Base-by-base conservation (phyloP, 2,329 filamentous ascomycete genomes). In the Monosporascus sp. region DNA sequence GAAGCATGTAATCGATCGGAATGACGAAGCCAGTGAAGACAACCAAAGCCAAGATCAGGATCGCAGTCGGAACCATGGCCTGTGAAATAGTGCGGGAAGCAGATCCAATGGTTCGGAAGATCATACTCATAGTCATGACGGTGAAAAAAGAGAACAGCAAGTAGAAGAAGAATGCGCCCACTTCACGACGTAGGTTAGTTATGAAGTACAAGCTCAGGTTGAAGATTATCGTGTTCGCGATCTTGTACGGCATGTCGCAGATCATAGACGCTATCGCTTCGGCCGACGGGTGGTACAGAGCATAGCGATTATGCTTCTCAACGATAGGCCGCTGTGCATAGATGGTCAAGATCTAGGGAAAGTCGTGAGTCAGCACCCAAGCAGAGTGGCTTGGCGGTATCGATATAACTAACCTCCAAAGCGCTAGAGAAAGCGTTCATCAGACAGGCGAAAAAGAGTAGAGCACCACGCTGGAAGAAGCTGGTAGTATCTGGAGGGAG, bases 241-340 rank as follows among this genome's bases (percentile, higher is more conserved):
- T 71, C 70, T 94, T 96, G 71, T 90, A 90, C 0, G 92, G 92
- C 72, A 96, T 73, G 63, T 97, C 92, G 57, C 83, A 87, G 31
- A 96, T 71, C 87, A 96, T 94, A 9, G 89, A 94, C 0, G 89
- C 84, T 55, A 90, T 79, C n/a, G 91, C 89, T 77, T 97, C 91
- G 17, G 91, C 88, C 9, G 88, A 91, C 0, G 92, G 91, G 64
- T 96, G 92, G 64, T 96, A 96, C 18, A 96, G 78, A 18, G 91
- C 91, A 67, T 96, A 96, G 54, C 88, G 84, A 52, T 80, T 75
- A 63, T 97, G 92, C 68, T 96, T 96, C 67, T 96, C 91, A 55
- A 97, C 90, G 63, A 96, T 96, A 1, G 89, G 88, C 38, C 92
- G 87, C 80, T 96, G 91, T 2, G 89, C 83, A 67, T 94, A 97